A percentile compares a stretch with the other conserved stretches of the same genome.
Conservation (phyloP, 2,329 filamentous ascomycete genomes). For the Fusarium miscanthi region DNA sequence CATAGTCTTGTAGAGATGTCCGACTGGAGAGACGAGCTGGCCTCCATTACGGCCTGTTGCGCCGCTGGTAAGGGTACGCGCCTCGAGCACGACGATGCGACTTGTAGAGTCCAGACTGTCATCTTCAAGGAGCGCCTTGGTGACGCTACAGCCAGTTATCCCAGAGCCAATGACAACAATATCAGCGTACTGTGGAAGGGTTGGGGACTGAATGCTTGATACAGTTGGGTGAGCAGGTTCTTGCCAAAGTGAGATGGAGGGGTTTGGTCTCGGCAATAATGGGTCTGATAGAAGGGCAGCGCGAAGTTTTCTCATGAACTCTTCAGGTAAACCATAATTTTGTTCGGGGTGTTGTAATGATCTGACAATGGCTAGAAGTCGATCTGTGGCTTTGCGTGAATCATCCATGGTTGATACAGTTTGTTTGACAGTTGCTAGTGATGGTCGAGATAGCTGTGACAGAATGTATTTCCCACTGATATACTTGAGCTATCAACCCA, state of each 20-base stretch:
- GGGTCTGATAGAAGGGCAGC: not conserved
- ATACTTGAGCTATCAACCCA: not conserved
- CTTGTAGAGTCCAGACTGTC: not conserved
- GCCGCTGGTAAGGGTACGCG: not conserved
- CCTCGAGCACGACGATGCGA: not conserved
- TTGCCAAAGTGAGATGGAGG: not conserved
- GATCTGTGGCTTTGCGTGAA: not conserved
- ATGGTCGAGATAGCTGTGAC: not conserved
- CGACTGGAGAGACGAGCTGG: not conserved
- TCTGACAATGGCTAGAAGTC: not conserved
- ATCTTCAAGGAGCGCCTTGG: not conserved
- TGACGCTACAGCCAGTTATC: not conserved
- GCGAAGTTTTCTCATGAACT: not conserved
- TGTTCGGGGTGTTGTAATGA: rapidly evolving
- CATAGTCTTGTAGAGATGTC: not conserved
- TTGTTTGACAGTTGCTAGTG: rapidly evolving
- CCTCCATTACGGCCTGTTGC: not conserved
- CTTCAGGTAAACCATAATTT: not conserved
- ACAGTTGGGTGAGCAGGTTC: not conserved
- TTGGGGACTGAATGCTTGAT: not conserved
- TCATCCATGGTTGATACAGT: not conserved
- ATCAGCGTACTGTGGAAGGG: not conserved
- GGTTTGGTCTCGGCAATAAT: not conserved
- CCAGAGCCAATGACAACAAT: not conserved
- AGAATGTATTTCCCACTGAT: not conserved